phyloP scores from a whole-genome alignment of 352 stramenopile genomes.

The Pythium aphanidermatum region DNA sequence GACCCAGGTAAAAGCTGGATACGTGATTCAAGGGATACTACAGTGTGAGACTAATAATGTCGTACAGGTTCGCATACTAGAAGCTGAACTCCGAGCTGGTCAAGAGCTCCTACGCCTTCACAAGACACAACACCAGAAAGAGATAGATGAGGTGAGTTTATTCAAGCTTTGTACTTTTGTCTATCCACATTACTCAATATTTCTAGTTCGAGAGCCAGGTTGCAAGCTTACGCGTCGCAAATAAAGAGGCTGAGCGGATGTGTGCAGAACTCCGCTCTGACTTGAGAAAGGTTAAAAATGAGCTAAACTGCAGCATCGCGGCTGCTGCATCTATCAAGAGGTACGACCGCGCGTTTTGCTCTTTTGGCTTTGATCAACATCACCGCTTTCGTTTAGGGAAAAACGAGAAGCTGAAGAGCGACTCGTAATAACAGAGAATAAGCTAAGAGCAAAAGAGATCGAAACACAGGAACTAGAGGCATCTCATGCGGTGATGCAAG shows the following conservation, averaged over 20 bases:
- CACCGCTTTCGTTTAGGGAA: slow-evolving; percentile 23
- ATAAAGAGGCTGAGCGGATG: slow-evolving; percentile 37
- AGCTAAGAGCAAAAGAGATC: slow-evolving; percentile 31
- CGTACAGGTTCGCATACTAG: slow-evolving; percentile 36
- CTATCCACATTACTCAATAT: neutral
- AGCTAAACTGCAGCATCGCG: slow-evolving; percentile 48
- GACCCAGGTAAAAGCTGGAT: slow-evolving; percentile 6
- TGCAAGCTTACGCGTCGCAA: slow-evolving; percentile 28
- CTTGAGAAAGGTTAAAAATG: slow-evolving; percentile 38
- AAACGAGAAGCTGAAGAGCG: slow-evolving; percentile 56
- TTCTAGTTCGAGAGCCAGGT: slow-evolving; percentile 45
- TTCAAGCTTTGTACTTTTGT: neutral
- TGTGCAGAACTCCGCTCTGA: slow-evolving; percentile 37
- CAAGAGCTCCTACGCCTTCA: slow-evolving; percentile 56
- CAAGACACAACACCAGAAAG: slow-evolving; percentile 46
- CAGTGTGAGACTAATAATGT: neutral
- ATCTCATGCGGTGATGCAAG: slow-evolving; percentile 33
- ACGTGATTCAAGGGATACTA: neutral
- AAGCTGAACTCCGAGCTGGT: slow-evolving; percentile 51
- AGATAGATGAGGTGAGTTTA: slow-evolving; percentile 27
- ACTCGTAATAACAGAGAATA: slow-evolving; percentile 27
- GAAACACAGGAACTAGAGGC: slow-evolving; percentile 25
- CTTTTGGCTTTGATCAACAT: neutral
- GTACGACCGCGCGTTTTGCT: slow-evolving; percentile 23
- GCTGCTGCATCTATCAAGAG: slow-evolving; percentile 36